Conservation (phyloP, 371 early-diverging fungal species). For the Saksenaea vasiformis region DNA sequence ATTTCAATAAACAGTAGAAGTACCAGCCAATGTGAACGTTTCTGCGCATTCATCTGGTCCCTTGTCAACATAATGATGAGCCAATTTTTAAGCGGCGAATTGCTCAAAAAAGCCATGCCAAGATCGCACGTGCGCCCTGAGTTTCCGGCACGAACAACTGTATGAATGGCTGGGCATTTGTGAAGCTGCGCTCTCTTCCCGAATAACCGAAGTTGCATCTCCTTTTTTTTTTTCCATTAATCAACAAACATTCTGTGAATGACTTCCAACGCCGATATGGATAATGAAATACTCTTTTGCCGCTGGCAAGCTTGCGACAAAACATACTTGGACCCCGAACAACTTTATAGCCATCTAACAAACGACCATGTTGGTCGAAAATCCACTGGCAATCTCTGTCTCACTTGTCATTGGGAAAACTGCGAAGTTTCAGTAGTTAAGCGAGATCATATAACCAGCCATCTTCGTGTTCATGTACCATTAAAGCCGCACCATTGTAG, state of each 20-base stretch:
- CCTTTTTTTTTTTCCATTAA: background rate
- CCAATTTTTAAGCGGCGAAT: too few species aligned
- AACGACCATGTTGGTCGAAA: conserved; percentile 93
- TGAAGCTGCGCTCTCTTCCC: background rate
- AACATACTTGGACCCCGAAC: conserved; percentile 74
- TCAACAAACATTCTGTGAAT: background rate
- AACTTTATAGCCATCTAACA: conserved; percentile 81
- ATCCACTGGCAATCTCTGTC: conserved; percentile 82
- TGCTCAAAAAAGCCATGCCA: too few species aligned
- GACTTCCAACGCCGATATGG: background rate
- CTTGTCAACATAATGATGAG: too few species aligned
- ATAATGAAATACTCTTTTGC: conserved; percentile 27
- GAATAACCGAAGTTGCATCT: too few species aligned
- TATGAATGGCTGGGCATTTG: background rate
- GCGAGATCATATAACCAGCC: conserved; percentile 95
- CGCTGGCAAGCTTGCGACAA: conserved; percentile 54
- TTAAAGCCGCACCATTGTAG: conserved; percentile 85
- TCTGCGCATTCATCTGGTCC: too few species aligned
- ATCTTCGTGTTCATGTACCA: conserved; percentile 89
- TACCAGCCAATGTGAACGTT: too few species aligned
- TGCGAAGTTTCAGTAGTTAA: conserved; percentile 78
- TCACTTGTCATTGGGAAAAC: conserved; percentile 86
- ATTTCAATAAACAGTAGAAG: too few species aligned
- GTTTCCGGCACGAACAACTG: background rate
- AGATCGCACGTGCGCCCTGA: too few species aligned